Evolutionary conservation across 495 filamentous ascomycete species (phyloP), one percentile per base, ranked within the genome.

Genomic region (Penicillium atrosanguineum): DNA sequence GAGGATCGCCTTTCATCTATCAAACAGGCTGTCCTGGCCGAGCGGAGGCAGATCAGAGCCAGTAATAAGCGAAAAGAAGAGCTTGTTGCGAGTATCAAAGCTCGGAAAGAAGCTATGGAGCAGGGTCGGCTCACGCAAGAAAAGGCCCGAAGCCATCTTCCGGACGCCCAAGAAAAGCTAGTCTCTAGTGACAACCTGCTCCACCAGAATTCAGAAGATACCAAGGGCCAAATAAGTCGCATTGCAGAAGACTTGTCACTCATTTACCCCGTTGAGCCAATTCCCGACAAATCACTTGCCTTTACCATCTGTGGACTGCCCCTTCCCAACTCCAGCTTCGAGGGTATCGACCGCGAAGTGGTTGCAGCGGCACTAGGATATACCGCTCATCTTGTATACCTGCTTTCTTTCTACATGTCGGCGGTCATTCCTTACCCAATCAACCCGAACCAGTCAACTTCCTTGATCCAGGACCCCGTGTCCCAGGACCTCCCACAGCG

Each of bases 351-450:
- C 40, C 83, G 88, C 34, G 86, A 87, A 48, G 72, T 74, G 2
- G 79, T 93, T 11, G 87, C 91, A 3, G 92, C 92, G 0, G 92
- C 88, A 4, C 78, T 98, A 7, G 91, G 93, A 20, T 80, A 88
- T 60, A 87, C 89, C 7, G 87, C 93, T 8, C 88, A 91, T 42
- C 64, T 96, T 11, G 79, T 87, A 7, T 78, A 90, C 59, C 65
- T 88, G 23, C 75, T 97, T 14, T 89, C 91, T 12, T 89, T 87
- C 64, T 97, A 98, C 71, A 79, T 97, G 6, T 78, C 76, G 15
- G 79, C 87, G 6, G 80, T 87, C 1, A 76, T 97, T 0, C 91
- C 90, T 1, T 98, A 98, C 62, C 87, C 91, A 0, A 73, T 96
- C 53, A 75, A 75, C 6, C 79, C 87, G 6, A 79, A 83, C 44